Percentiles rank a stretch among this genome's conserved stretches.
These are phyloP conservation scores for Heracleum sosnowskyi DNA, from an alignment of 129 eudicot genomes.

Conservation along the genomic window DNA sequence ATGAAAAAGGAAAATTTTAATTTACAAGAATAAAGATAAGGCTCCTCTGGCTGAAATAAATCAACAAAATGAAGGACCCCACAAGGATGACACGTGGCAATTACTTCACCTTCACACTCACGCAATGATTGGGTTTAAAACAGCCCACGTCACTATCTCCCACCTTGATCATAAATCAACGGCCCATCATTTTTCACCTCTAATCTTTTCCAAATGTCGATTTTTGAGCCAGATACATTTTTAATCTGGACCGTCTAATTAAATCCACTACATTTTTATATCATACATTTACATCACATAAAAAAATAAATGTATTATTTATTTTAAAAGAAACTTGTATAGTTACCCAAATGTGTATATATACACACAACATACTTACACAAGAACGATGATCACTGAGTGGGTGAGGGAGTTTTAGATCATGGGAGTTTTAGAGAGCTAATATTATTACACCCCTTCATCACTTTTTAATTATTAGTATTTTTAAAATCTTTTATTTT, in stretches of 20 bases:
- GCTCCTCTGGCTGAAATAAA: background rate
- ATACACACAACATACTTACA: background rate
- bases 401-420: background rate
- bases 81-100: background rate
- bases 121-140: slow-evolving; percentile 1
- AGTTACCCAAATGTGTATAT: background rate
- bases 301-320: too few relatives aligned
- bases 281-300: too few relatives aligned
- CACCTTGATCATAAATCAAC: background rate
- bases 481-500: background rate
- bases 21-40: background rate
- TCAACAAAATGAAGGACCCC: background rate
- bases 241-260: background rate
- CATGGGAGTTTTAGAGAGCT: background rate
- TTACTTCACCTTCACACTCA: background rate
- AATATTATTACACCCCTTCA: background rate
- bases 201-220: background rate
- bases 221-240: background rate
- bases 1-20: too few relatives aligned
- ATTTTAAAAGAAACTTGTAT: background rate
- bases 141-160: background rate
- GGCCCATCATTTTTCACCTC: background rate
- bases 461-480: background rate
- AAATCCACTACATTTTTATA: background rate
- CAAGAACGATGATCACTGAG: background rate